These are phyloP conservation scores for Ambrosiella cleistominuta DNA, from an alignment of 2,329 filamentous ascomycete genomes.

Conservation along the genomic window DNA sequence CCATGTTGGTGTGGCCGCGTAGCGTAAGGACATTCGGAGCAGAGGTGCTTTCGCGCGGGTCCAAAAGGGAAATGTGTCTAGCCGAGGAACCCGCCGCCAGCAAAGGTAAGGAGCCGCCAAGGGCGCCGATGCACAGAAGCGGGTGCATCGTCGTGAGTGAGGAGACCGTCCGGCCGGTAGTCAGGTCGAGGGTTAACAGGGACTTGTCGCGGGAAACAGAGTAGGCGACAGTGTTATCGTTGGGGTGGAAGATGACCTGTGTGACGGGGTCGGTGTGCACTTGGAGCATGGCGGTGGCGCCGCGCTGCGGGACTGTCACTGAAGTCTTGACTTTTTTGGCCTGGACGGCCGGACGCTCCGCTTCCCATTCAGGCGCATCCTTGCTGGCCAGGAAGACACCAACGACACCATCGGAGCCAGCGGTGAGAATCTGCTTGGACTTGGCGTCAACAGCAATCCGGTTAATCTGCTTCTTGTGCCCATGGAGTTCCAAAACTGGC, in stretches of 20 bases:
- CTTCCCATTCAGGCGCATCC: slow-evolving; percentile 54
- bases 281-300: slow-evolving; percentile 56
- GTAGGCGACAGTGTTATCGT: slow-evolving; percentile 77
- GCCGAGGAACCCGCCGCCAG: slow-evolving; percentile 64
- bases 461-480: slow-evolving; percentile 60
- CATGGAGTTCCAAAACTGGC: slow-evolving; percentile 65
- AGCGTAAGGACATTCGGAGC: slow-evolving; percentile 78
- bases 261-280: slow-evolving; percentile 60
- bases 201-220: slow-evolving; percentile 83
- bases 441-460: slow-evolving; percentile 54
- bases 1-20: slow-evolving; percentile 67
- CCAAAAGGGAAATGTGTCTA: slow-evolving; percentile 79
- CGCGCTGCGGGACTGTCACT: slow-evolving; percentile 47
- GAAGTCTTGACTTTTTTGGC: slow-evolving; percentile 25
- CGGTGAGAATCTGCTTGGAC: slow-evolving; percentile 65
- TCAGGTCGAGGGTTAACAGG: slow-evolving; percentile 76
- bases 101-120: slow-evolving; percentile 34
- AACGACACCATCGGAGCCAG: slow-evolving; percentile 64
- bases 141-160: slow-evolving; percentile 71
- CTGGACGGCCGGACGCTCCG: slow-evolving; percentile 37
- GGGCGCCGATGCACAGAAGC: slow-evolving; percentile 58
- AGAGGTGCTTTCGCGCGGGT: slow-evolving; percentile 63
- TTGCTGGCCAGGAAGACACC: slow-evolving; percentile 82
- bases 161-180: slow-evolving; percentile 61
- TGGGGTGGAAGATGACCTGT: slow-evolving; percentile 66